Base-by-base conservation (phyloP, 257 asterid genomes). In the Catharanthus roseus region DNA sequence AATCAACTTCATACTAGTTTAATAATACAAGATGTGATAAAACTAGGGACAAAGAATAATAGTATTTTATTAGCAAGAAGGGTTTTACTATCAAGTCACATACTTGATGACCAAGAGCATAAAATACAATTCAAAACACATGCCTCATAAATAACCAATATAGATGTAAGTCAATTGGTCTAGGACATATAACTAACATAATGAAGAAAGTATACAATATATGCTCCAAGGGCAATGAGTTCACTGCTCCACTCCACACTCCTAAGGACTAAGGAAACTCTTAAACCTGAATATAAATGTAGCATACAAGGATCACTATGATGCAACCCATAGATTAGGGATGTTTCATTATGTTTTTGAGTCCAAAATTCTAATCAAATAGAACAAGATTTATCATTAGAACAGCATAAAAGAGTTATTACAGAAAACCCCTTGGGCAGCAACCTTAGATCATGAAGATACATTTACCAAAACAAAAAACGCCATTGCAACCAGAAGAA, bases 251-350 rank as follows among this genome's bases (percentile, higher is more conserved):
- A 21, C 15, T 2, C n/a, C 33, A 62, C 36, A 53, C 18, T n/a
- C 51, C 31, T 36, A 15, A 34, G 45, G 34, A 38, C 39, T 69
- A 53, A 69, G 36, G 38, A 69, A 69, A 34, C 51, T 69, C 7
- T 24, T 54, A 54, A 16, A 51, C 50, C 64, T 68, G 38, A 69
- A 51, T 36, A 23, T 3, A 69, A 36, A n/a, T 36, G 47, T 23
- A 55, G n/a, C 26, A 54, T 29, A 36, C 21, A 31, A 13, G 23
- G 38, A 51, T 68, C 34, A 33, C 15, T 51, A 21, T 44, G 41
- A 26, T 16, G n/a, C 12, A 11, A 33, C 5, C 13, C n/a, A 21
- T 19, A 49, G 1, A 31, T 5, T 19, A 4, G 7, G 2, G 9
- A 0, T 36, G n/a, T n/a, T 12, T 0, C 31, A 53, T 53, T 36